phyloP scores from a whole-genome alignment of 495 filamentous ascomycete species.

The Annulohypoxylon moriforme region DNA sequence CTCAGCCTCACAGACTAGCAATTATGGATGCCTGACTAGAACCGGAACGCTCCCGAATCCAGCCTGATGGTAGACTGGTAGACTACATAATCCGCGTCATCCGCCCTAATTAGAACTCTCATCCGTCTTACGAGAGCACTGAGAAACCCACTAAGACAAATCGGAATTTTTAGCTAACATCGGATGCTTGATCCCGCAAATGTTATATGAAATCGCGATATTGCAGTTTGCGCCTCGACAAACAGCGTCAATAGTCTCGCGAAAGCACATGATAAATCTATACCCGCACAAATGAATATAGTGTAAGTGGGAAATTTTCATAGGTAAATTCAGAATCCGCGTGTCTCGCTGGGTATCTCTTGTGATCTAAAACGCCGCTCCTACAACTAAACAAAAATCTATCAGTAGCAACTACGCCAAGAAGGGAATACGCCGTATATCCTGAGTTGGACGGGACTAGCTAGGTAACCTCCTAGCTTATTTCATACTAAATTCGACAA shows the following conservation, averaged over 20 bases:
- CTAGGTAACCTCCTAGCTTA: too few species aligned
- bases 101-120: not conserved
- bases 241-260: not conserved
- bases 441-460: not conserved
- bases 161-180: not conserved
- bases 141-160: not conserved
- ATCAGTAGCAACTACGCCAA: conserved; percentile 2
- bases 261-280: not conserved
- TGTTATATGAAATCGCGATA: not conserved
- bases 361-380: conserved; percentile 17
- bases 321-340: conserved; percentile 13
- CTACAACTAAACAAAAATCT: not conserved
- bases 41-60: not conserved
- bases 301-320: not conserved
- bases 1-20: not conserved
- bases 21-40: not conserved
- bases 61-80: not conserved
- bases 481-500: not conserved
- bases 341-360: conserved; percentile 32
- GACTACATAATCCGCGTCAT: conserved; percentile 5
- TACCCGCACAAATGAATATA: not conserved
- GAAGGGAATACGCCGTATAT: not conserved
- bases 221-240: not conserved
- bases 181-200: not conserved
- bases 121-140: conserved; percentile 20